These are phyloP conservation scores for Suillus weaverae DNA, from an alignment of 768 basidiomycete genomes.

Conservation along the genomic window DNA sequence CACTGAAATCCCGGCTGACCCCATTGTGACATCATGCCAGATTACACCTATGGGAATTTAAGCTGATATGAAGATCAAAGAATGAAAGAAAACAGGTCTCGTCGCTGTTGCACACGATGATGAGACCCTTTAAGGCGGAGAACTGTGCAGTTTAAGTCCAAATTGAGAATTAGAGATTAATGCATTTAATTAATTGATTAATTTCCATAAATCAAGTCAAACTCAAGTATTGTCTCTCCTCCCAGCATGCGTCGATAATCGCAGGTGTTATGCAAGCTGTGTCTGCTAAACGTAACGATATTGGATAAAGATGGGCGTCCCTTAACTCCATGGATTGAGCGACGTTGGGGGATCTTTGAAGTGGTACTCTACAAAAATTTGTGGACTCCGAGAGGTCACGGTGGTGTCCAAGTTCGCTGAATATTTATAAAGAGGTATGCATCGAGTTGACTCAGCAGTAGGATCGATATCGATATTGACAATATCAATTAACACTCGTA, in stretches of 20 bases:
- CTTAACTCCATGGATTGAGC: too few relatives aligned
- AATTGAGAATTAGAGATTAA: background rate
- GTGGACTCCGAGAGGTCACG: too few relatives aligned
- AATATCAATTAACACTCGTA: background rate
- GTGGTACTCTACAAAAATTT: too few relatives aligned
- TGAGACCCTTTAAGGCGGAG: conserved; percentile 20
- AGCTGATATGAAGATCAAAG: conserved; percentile 2
- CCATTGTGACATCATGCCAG: conserved; percentile 73
- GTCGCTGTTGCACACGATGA: conserved; percentile 7
- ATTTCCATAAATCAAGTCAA: too few relatives aligned
- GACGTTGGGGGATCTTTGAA: too few relatives aligned
- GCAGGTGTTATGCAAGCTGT: too few relatives aligned
- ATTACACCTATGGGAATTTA: background rate
- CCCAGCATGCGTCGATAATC: too few relatives aligned
- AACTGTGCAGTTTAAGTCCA: conserved; percentile 6
- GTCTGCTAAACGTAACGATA: too few relatives aligned
- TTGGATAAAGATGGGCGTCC: too few relatives aligned
- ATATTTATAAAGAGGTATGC: too few relatives aligned
- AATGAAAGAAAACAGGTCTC: conserved; percentile 4
- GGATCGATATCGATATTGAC: background rate
- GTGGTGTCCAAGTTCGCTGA: too few relatives aligned
- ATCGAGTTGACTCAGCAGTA: background rate
- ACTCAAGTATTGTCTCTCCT: too few relatives aligned
- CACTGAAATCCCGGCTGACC: conserved; percentile 70
- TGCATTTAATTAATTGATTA: background rate